Conservation (phyloP, 345 rosid genomes). For the Sisymbrium irio region DNA sequence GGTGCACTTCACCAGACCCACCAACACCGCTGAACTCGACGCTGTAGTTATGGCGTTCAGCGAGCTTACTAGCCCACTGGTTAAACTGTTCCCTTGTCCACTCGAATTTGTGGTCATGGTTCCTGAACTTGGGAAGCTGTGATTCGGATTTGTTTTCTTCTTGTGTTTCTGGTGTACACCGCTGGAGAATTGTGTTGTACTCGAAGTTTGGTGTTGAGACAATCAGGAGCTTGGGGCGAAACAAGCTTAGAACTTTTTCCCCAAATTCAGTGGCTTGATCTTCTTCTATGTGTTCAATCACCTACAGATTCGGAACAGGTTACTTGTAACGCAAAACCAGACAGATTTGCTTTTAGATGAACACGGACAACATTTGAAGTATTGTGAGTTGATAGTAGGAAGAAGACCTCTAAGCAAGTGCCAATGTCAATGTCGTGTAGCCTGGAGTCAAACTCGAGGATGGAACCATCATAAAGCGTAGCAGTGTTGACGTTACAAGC, state of each 20-base stretch:
- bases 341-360: background rate
- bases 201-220: constrained; percentile 96
- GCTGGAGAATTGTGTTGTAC: constrained; percentile 79
- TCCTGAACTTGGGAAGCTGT: constrained; percentile 66
- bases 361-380: background rate
- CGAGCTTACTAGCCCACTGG: constrained; percentile 67
- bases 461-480: constrained; percentile 82
- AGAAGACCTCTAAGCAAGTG: constrained; percentile 91
- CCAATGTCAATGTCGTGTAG: constrained; percentile 67
- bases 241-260: constrained; percentile 53
- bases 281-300: constrained; percentile 98
- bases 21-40: constrained; percentile 93
- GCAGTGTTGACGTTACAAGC: constrained; percentile 53
- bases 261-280: constrained; percentile 73
- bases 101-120: constrained; percentile 97
- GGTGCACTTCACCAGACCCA: constrained; percentile 63
- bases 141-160: constrained; percentile 56
- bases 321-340: background rate
- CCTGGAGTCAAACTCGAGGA: constrained; percentile 69
- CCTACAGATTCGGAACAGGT: constrained; percentile 40
- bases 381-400: background rate
- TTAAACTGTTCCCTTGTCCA: constrained; percentile 91
- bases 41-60: constrained; percentile 50
- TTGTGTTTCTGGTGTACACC: constrained; percentile 39
- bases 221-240: constrained; percentile 62